Conservation (phyloP, 176 grass and related monocot genomes). For the Pontederia crassipes region DNA sequence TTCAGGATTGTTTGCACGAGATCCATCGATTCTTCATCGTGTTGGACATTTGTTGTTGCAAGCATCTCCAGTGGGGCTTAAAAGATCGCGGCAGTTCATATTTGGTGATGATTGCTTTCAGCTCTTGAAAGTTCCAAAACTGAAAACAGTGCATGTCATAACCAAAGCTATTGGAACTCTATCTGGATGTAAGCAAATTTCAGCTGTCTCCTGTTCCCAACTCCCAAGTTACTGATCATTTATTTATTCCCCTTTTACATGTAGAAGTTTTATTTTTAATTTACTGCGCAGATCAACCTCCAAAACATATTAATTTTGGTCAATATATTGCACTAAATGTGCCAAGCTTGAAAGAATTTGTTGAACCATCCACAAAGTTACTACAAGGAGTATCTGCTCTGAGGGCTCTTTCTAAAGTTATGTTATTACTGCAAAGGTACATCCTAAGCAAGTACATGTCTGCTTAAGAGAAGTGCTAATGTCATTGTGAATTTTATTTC, state of each 20-base stretch:
- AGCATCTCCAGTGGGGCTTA: slow-evolving; percentile 39
- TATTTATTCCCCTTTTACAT: neutral
- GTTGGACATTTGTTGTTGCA: slow-evolving; percentile 74
- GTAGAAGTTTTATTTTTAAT: neutral
- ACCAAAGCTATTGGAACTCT: slow-evolving; percentile 53
- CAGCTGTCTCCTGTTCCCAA: slow-evolving; percentile 7
- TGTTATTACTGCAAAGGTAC: slow-evolving; percentile 82
- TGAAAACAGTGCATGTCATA: slow-evolving; percentile 69
- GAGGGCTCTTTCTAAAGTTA: slow-evolving; percentile 68
- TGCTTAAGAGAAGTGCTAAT: slow-evolving; percentile 3
- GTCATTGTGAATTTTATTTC: no score
- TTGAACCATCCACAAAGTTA: slow-evolving; percentile 41
- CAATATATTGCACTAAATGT: slow-evolving; percentile 77
- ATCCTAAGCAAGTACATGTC: slow-evolving; percentile 20
- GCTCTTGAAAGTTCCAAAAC: slow-evolving; percentile 39
- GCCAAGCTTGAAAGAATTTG: slow-evolving; percentile 75
- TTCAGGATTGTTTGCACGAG: slow-evolving; percentile 79
- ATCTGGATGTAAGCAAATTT: slow-evolving; percentile 56
- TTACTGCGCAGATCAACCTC: slow-evolving; percentile 43
- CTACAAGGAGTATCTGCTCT: slow-evolving; percentile 46
- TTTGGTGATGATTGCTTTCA: slow-evolving; percentile 92
- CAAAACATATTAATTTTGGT: slow-evolving; percentile 77
- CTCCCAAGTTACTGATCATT: slow-evolving; percentile 6
- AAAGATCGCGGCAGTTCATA: slow-evolving; percentile 45
- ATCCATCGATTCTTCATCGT: slow-evolving; percentile 57